Percentiles rank a stretch among this genome's conserved stretches.
Evolutionary conservation across 1,284 basidiomycete genomes (phyloP).

Genomic region (Tilletia walkeri): DNA sequence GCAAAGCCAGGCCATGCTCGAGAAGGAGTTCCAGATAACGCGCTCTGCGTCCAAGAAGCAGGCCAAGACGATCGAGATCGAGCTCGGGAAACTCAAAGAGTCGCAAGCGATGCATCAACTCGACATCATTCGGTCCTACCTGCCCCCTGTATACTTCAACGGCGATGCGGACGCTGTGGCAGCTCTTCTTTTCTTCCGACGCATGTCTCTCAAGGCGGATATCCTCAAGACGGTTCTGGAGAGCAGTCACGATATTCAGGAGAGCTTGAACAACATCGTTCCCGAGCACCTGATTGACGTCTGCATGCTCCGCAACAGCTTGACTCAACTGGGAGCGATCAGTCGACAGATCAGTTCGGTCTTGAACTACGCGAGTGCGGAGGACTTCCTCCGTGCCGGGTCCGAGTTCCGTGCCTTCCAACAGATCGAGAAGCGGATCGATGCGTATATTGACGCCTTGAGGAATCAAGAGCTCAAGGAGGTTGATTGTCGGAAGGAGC

Average conservation of each 20-base stretch:
- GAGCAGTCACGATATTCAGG: slow-evolving; percentile 41
- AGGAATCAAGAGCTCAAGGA: slow-evolving; percentile 85
- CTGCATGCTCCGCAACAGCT: slow-evolving; percentile 48
- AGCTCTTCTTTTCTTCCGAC: slow-evolving; percentile 49
- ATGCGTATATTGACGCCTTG: slow-evolving; percentile 81
- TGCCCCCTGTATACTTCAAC: slow-evolving; percentile 44
- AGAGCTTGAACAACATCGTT: background rate
- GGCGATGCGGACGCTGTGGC: slow-evolving; percentile 46
- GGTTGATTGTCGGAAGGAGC: slow-evolving; percentile 54
- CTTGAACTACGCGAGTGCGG: slow-evolving; percentile 38
- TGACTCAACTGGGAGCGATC: slow-evolving; percentile 48
- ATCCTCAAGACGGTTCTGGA: slow-evolving; percentile 47
- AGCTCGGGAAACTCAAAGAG: slow-evolving; percentile 44
- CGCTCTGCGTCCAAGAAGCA: slow-evolving; percentile 51
- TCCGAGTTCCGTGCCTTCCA: slow-evolving; percentile 75
- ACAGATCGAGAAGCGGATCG: slow-evolving; percentile 83
- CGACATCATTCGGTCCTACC: slow-evolving; percentile 46
- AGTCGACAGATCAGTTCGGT: slow-evolving; percentile 50
- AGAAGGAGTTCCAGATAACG: slow-evolving; percentile 50
- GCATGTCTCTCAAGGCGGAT: slow-evolving; percentile 48
- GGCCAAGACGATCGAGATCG: slow-evolving; percentile 46
- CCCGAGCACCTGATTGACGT: slow-evolving; percentile 42
- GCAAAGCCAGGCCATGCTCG: slow-evolving; percentile 47
- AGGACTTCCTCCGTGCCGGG: slow-evolving; percentile 61
- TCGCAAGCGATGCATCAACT: slow-evolving; percentile 41